Evolutionary conservation across 441 rosid species (phyloP).

Genomic region (Aleurites moluccanus): DNA sequence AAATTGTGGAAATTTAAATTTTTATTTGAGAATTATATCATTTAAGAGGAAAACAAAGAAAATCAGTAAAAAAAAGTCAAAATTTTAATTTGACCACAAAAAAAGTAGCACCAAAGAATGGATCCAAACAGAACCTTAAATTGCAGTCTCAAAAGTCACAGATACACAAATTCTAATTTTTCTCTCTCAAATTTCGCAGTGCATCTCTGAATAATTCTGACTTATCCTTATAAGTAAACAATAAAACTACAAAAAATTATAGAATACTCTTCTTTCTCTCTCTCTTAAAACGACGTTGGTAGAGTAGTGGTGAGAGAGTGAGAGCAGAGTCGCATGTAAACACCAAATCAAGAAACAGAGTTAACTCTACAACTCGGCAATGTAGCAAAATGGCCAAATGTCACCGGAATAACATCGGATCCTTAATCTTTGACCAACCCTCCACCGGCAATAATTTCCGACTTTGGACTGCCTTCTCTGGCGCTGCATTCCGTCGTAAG

Average conservation of each 20-base stretch:
- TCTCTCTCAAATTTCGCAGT: neutral
- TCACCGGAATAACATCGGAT: conserved; percentile 65
- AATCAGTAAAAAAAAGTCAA: too few species aligned
- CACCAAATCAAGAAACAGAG: neutral
- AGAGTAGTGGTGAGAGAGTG: neutral
- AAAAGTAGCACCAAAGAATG: neutral
- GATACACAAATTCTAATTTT: neutral
- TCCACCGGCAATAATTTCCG: conserved; percentile 42
- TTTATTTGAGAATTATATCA: too few species aligned
- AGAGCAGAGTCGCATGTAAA: neutral
- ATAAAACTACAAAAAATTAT: too few species aligned
- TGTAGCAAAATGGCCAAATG: conserved; percentile 61
- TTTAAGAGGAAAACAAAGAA: too few species aligned
- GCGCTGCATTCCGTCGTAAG: conserved; percentile 66
- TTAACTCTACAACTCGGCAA: conserved; percentile 17
- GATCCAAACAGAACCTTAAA: conserved; percentile 5
- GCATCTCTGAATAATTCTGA: neutral
- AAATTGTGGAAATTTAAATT: too few species aligned
- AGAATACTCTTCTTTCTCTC: neutral
- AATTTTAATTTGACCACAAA: neutral
- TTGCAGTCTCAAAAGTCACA: neutral
- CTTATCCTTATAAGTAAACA: neutral
- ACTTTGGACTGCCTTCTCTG: conserved; percentile 61
- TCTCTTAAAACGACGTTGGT: neutral
- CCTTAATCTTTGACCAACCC: conserved; percentile 58